Base-by-base conservation (phyloP, 148 eudicot genomes). In the Vaccinium darrowii region DNA sequence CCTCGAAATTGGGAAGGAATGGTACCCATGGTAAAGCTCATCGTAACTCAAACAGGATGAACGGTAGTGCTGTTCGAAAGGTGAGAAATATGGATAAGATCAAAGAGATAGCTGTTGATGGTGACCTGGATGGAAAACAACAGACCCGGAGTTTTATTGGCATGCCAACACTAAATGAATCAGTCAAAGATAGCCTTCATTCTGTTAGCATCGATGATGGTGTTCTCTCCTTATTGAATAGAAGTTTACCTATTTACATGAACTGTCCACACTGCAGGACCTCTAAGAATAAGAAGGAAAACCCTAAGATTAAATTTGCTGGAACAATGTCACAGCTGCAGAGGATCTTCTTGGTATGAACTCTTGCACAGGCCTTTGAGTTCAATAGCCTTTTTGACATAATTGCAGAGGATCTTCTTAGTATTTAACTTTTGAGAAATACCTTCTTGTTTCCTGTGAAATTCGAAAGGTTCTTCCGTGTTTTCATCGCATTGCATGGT, bases 341-440 rank as follows among this genome's bases (percentile, higher is more conserved):
- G 88, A 93, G 99, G 89, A 94, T 96, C 69, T 94, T 96, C 88
- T 90, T 94, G 97, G 99, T 96, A 94, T 65, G 88, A 54, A 75
- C 79, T 86, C 84, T 83, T 85, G 11, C 82, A 27, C 56, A 33
- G 39, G 1, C 58, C 57, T 52, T 30, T 27, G 33, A 79, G n/a
- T 74, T 62, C 47, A 47, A 47, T 82, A 60, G 69, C 58, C 82
- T 76, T 63, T 69, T 69, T 69, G 39, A 27, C 74, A 30, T 69
- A 15, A 30, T 69, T 69, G 74, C 43, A 25, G 73, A 67, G 43
- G 74, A 69, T 69, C 43, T 69, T 30, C 30, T 69, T 69, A 18
- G 74, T 69, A 5, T 69, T 69, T 18, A 30, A 30, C 19, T 27
- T 30, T 25, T 69, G 39, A 69, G 36, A 69, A 69, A 5, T 69